Evolutionary conservation across 441 rosid species (phyloP), one percentile per base, ranked within the genome.

Genomic region (Breynia disticha): DNA sequence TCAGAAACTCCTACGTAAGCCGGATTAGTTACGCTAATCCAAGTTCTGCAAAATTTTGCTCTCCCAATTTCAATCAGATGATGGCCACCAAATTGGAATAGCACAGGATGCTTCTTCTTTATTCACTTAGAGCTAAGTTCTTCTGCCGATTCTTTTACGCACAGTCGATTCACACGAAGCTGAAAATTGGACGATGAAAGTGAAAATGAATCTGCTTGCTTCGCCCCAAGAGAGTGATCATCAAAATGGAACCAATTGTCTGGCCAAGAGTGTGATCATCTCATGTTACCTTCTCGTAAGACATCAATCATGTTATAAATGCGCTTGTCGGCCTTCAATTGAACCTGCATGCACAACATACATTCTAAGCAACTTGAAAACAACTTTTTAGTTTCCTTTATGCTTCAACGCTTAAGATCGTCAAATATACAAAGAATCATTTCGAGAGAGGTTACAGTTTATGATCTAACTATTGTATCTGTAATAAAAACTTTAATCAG

Each of bases 231-330:
- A n/a, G n/a, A n/a, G n/a, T n/a, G n/a, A n/a, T n/a, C n/a, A n/a
- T n/a, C n/a, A n/a, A n/a, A n/a, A n/a, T 10, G 2, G 12, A 39
- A 8, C 5, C 43, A 39, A 10, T 3, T 9, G 5, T 39, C 4
- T 6, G 9, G 2, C 43, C 43, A 39, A 1, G 14, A 39, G 12
- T 10, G 12, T 39, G 12, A 9, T 72, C 60, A 90, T 56, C 91
- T 81, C 95, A 87, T 83, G 73, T 77, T 79, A 32, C 98, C 96
- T 70, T 91, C 96, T 50, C 75, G 71, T 73, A 87, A 71, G 45
- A 91, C 89, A 46, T 91, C 96, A 12, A 87, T 83, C 98, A 91
- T 87, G 52, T 76, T 72, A 70, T 80, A 91, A 55, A 91, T 82
- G 48, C 69, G 69, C 73, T 86, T 78, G 42, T 86, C 84, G 28